These are phyloP conservation scores for Phytophthora fragariaefolia DNA, from an alignment of 352 stramenopile species.

Conservation along the genomic window DNA sequence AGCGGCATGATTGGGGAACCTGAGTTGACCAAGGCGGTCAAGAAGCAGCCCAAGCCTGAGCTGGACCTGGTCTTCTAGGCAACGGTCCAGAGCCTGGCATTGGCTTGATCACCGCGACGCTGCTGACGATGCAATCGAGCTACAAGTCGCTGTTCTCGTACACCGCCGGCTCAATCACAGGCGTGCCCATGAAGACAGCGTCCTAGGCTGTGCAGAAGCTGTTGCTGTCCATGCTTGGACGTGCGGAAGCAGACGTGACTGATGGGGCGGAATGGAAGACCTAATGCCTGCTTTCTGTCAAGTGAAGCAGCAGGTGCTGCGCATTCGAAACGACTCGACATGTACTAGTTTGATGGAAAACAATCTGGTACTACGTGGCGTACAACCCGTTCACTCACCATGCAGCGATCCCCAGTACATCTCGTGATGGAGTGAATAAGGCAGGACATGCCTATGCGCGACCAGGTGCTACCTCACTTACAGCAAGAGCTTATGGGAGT, in stretches of 20 bases:
- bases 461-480: constrained; percentile 53
- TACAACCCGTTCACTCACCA: not conserved
- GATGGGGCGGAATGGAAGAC: constrained; percentile 52
- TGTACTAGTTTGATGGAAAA: constrained; percentile 4
- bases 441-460: constrained; percentile 54
- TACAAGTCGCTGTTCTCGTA: constrained; percentile 60
- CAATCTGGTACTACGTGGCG: constrained; percentile 6
- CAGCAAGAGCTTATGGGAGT: constrained; percentile 44
- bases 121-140: constrained; percentile 65
- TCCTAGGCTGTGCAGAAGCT: constrained; percentile 72
- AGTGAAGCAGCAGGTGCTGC: constrained; percentile 68
- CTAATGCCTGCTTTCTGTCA: constrained; percentile 63
- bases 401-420: constrained; percentile 22
- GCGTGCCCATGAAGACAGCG: constrained; percentile 48
- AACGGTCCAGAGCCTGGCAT: constrained; percentile 62
- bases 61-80: constrained; percentile 66
- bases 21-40: too few species aligned
- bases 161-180: constrained; percentile 48
- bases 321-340: constrained; percentile 32
- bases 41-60: constrained; percentile 42
- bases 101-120: constrained; percentile 58
- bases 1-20: too few species aligned
- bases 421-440: constrained; percentile 58
- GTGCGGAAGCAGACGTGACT: constrained; percentile 3
- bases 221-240: constrained; percentile 72